Evolutionary conservation across 768 basidiomycete genomes (phyloP).

Genomic region (Chalciporus sphaerocephalus): DNA sequence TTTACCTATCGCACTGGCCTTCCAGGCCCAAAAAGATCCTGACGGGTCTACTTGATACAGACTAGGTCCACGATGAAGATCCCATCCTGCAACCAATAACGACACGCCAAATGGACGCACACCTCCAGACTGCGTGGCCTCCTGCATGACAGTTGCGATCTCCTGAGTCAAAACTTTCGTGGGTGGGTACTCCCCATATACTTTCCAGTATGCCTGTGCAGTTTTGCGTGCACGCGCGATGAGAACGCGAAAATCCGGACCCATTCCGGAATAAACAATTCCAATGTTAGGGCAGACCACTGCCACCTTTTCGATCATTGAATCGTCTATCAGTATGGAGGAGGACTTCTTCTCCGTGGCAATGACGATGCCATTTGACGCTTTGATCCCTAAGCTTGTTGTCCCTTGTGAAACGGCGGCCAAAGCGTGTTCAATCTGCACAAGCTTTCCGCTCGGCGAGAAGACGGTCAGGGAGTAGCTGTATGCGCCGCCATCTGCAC

Average conservation of each 20-base stretch:
- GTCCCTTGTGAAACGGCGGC: conserved; percentile 95
- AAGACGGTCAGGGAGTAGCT: conserved; percentile 99
- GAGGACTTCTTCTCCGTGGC: conserved; percentile 99
- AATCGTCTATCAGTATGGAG: conserved; percentile 96
- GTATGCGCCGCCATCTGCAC: conserved; percentile 77
- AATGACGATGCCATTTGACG: conserved; percentile 98
- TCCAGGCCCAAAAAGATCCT: conserved; percentile 99
- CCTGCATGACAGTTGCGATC: conserved; percentile 97
- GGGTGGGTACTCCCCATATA: conserved; percentile 97
- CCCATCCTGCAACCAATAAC: conserved; percentile 95
- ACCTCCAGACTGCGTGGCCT: conserved; percentile 98
- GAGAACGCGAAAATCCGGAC: conserved; percentile 94
- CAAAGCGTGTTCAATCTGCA: conserved; percentile 99
- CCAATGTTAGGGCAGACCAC: conserved; percentile 98
- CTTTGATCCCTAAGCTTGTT: conserved; percentile 97
- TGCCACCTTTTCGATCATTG: conserved; percentile 96
- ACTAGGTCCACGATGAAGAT: conserved; percentile 89
- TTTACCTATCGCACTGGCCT: conserved; percentile 98
- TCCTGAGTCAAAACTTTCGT: conserved; percentile 95
- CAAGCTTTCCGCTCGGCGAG: conserved; percentile 97
- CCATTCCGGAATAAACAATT: conserved; percentile 99
- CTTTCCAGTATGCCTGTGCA: conserved; percentile 99
- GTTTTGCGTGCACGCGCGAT: conserved; percentile 94
- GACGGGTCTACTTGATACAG: conserved; percentile 99
- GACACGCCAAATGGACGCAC: conserved; percentile 99